Percentiles rank a stretch among this genome's conserved stretches.
phyloP scores from a whole-genome alignment of 106 monocot genomes.

The Acorus calamus region DNA sequence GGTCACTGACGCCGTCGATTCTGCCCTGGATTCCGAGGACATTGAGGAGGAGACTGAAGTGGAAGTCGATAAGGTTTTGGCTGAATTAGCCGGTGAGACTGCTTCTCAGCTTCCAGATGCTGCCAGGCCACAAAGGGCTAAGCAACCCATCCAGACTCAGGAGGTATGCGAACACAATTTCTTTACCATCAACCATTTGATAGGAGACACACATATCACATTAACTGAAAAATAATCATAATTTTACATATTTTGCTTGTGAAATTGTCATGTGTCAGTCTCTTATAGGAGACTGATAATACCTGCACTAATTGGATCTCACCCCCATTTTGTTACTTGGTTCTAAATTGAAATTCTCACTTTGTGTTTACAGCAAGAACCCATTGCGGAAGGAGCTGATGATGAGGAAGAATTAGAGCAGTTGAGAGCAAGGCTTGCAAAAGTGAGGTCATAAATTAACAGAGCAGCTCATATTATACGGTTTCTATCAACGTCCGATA shows the following conservation, averaged over 20 bases:
- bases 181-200: too few relatives aligned
- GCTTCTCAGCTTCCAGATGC: slow-evolving; percentile 78
- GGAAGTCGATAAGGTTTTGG: slow-evolving; percentile 88
- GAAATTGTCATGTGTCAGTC: neutral
- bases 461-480: too few relatives aligned
- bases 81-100: slow-evolving; percentile 81
- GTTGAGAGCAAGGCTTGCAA: slow-evolving; percentile 66
- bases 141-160: slow-evolving; percentile 39
- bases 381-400: slow-evolving; percentile 64
- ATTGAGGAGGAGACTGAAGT: slow-evolving; percentile 86
- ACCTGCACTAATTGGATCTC: too few relatives aligned
- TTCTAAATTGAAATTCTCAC: neutral
- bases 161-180: slow-evolving; percentile 23
- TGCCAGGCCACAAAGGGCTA: slow-evolving; percentile 39
- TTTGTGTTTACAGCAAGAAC: slow-evolving; percentile 30
- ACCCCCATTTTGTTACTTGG: neutral
- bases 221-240: neutral
- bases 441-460: slow-evolving; percentile 49
- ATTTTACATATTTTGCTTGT: neutral
- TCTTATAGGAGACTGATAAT: too few relatives aligned
- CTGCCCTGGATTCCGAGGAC: slow-evolving; percentile 83
- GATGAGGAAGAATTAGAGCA: slow-evolving; percentile 66
- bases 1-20: slow-evolving; percentile 88
- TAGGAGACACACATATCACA: too few relatives aligned
- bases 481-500: too few relatives aligned